A percentile compares a stretch with the other conserved stretches of the same genome.
Evolutionary conservation across 306 rosid genomes (phyloP).

Genomic region (Vigna reflexopilosa): DNA sequence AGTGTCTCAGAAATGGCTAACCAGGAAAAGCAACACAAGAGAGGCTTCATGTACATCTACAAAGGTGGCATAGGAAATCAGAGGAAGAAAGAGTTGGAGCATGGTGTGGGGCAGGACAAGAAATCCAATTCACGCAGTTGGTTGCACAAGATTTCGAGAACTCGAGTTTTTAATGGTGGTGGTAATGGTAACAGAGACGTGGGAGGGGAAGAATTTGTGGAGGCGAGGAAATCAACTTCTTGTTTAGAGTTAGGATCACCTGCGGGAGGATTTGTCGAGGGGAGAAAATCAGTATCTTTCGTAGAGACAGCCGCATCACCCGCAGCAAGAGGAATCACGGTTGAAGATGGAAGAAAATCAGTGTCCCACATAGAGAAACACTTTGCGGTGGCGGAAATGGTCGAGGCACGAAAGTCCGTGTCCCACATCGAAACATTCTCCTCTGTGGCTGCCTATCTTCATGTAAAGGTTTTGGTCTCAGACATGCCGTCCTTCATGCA

Average conservation of each 20-base stretch:
- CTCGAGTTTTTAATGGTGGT: slow-evolving; percentile 33
- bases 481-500: slow-evolving; percentile 98
- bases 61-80: slow-evolving; percentile 58
- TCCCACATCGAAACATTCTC: slow-evolving; percentile 79
- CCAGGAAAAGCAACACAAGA: slow-evolving; percentile 65
- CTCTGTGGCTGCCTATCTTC: slow-evolving; percentile 71
- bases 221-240: slow-evolving; percentile 57
- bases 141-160: slow-evolving; percentile 59
- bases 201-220: slow-evolving; percentile 40
- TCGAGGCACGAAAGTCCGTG: slow-evolving; percentile 78
- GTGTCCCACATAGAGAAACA: slow-evolving; percentile 46
- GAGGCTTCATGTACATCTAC: slow-evolving; percentile 68
- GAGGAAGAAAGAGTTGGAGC: slow-evolving; percentile 45
- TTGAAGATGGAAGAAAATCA: slow-evolving; percentile 53
- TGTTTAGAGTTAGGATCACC: slow-evolving; percentile 43
- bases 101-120: slow-evolving; percentile 43
- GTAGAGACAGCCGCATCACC: slow-evolving; percentile 41
- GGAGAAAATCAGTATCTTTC: slow-evolving; percentile 51
- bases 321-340: slow-evolving; percentile 32
- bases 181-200: slow-evolving; percentile 34
- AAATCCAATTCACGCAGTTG: slow-evolving; percentile 58
- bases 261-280: slow-evolving; percentile 52
- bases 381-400: slow-evolving; percentile 31
- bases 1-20: slow-evolving; percentile 55
- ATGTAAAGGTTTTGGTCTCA: slow-evolving; percentile 80